A percentile compares a stretch with the other conserved stretches of the same genome.
These are phyloP conservation scores for Dendrocalamus sinicus DNA, from an alignment of 176 grass and related monocot species.

Conservation along the genomic window DNA sequence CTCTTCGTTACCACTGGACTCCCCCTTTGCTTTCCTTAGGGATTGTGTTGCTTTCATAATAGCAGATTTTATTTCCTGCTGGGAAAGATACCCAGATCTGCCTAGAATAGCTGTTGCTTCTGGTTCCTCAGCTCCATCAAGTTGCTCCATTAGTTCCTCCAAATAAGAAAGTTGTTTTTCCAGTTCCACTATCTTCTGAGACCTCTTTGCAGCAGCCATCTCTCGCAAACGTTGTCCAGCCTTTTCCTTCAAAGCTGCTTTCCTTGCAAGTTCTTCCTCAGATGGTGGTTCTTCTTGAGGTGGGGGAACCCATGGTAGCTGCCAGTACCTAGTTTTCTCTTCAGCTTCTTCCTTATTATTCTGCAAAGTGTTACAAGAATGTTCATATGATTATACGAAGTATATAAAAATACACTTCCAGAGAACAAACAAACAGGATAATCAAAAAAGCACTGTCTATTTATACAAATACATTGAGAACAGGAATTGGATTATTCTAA, in stretches of 20 bases:
- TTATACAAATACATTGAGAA: conserved; percentile 26
- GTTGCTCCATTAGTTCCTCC: conserved; percentile 71
- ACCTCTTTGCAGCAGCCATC: conserved; percentile 88
- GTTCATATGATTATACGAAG: conserved; percentile 26
- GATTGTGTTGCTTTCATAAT: conserved; percentile 66
- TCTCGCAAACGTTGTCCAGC: conserved; percentile 87
- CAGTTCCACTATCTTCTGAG: conserved; percentile 71
- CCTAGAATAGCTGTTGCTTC: conserved; percentile 67
- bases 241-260: conserved; percentile 93
- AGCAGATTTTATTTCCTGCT: conserved; percentile 87
- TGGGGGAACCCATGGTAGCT: conserved; percentile 93
- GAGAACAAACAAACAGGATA: conserved; percentile 3
- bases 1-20: conserved; percentile 69
- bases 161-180: conserved; percentile 74
- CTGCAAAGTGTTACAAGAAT: conserved; percentile 58
- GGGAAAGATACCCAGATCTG: conserved; percentile 68
- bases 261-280: conserved; percentile 95
- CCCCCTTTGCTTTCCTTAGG: conserved; percentile 93
- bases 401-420: conserved; percentile 20
- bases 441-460: conserved; percentile 12
- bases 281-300: conserved; percentile 86
- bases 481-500: conserved; percentile 13
- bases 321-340: conserved; percentile 93
- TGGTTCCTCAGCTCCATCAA: conserved; percentile 73
- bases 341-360: conserved; percentile 86